Base-by-base conservation (phyloP, 305 asterid species). In the Fraxinus angustifolia region DNA sequence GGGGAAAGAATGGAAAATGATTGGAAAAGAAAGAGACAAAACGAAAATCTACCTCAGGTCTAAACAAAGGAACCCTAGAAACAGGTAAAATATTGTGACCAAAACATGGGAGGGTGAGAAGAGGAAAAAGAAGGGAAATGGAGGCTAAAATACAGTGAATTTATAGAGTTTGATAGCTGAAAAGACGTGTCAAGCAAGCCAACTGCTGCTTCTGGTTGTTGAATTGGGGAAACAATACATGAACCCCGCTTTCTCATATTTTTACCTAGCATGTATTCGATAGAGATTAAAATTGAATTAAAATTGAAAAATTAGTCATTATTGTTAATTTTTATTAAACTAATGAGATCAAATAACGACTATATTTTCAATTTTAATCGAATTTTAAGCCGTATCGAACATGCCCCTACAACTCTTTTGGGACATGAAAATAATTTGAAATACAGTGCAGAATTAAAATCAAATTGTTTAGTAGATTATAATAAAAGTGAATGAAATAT, bases 181-280 rank as follows among this genome's bases (percentile, higher is more conserved):
- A 81, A 56, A 77, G 88, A 88, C 91, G 88, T 88, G 91, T 83
- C 87, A 62, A 77, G 81, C 89, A 88, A 88, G 91, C 87, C 85
- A 88, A 80, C 35, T 31, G 11, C n/a, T 40, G 76, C 65, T 72
- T 71, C 74, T 79, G 82, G 34, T 87, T 85, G 70, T 81, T 81
- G 26, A 74, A 62, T 85, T 45, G 36, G 81, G 86, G 78, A 87
- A 85, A 74, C 79, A 45, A 56, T 38, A 45, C 62, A 50, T 50
- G 62, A 50, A 50, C 62, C 62, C 21, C 21, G 2, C 8, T 53
- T 10, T 16, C 21, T 53, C 62, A 14, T 14, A 12, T 3, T 6
- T 36, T 6, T 36, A 33, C 36, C 3, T 30, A 2, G 26, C 26
- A 23, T 23, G 26, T 23, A 1, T 23, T 23, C 26, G 26, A 23